Base-by-base conservation (phyloP, 805 yeast species). In the Wickerhamomyces strasburgensis region DNA sequence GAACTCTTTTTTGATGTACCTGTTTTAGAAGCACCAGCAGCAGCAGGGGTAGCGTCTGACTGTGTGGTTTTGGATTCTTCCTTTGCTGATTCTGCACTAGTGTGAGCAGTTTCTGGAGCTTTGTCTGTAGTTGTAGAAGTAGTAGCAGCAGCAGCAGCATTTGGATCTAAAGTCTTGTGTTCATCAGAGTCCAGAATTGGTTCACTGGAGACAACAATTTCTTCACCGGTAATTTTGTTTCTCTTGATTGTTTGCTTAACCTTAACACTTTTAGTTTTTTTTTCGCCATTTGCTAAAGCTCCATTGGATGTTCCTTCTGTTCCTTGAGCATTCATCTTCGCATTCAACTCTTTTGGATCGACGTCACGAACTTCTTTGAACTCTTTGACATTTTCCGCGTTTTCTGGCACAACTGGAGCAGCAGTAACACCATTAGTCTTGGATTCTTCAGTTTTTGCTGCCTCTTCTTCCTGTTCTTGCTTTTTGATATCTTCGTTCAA, bases 311-410 rank as follows among this genome's bases (percentile, higher is more conserved):
- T 33, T n/a, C 35, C n/a, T n/a, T n/a, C 49, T n/a, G 42, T n/a
- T 28, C 38, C 37, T 30, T 44, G 46, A 16, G 21, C 34, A 17
- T 56, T 59, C 33, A 64, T 42, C 33, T 60, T 62, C 34, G 60
- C 74, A 49, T 82, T 82, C 48, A 84, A 67, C 35, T 73, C 67
- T 57, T 73, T 65, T 19, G 81, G 75, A 49, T 77, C 75, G 21
- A 75, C 82, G 36, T 72, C 68, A 35, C 68, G 51, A 17, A 78
- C 68, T 47, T 77, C 72, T 32, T 62, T 60, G 53, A 87, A 82
- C 33, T 78, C 95, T 41, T 73, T 66, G 50, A 85, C 74, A n/a
- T 75, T 70, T 30, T 70, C 72, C 14, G 85, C 71, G 53, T 83
- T 72, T 29, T 64, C 51, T 33, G 90, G 90, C 47, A 83, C 57